Evolutionary conservation across 768 basidiomycete genomes (phyloP).

Genomic region (Tricholoma bakamatsutake): DNA sequence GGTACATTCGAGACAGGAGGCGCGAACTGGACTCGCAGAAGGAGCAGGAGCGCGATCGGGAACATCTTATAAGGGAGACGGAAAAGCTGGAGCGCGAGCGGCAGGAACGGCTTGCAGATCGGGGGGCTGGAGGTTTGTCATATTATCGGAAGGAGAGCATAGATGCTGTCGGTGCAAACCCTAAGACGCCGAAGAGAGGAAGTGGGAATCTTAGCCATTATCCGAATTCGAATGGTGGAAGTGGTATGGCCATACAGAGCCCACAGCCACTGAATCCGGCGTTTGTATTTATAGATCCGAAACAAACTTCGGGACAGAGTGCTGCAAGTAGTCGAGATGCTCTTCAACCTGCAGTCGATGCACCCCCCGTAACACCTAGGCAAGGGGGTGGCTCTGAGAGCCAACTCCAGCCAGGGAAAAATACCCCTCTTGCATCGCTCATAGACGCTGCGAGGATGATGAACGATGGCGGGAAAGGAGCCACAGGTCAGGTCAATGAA

Average conservation of each 20-base stretch:
- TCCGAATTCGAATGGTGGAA: conserved; percentile 1
- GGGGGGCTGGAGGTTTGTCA: conserved; percentile 12
- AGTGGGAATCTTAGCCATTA: not conserved
- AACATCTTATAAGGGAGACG: conserved; percentile 21
- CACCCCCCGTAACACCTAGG: conserved; percentile 13
- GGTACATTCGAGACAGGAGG: conserved; percentile 36
- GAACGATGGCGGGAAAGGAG: conserved; percentile 29
- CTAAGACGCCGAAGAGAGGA: conserved; percentile 15
- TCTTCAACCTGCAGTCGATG: not conserved
- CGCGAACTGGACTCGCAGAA: conserved; percentile 32
- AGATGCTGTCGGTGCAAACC: conserved; percentile 3
- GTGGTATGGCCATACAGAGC: conserved; percentile 7
- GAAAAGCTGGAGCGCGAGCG: conserved; percentile 26
- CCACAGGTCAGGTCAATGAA: conserved; percentile 18
- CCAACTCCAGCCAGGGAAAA: conserved; percentile 11
- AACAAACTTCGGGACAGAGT: not conserved
- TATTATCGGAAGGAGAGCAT: conserved; percentile 14
- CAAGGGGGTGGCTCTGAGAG: conserved; percentile 1
- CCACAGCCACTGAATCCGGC: conserved; percentile 20
- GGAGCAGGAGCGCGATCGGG: conserved; percentile 21
- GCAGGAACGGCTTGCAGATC: conserved; percentile 20
- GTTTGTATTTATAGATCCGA: not conserved
- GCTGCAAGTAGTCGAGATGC: not conserved
- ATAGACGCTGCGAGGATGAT: conserved; percentile 52
- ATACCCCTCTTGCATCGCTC: conserved; percentile 51